Percentiles rank a stretch among this genome's conserved stretches.
Evolutionary conservation across 2,329 filamentous ascomycete species (phyloP).

Genomic region (Talaromyces sp.): DNA sequence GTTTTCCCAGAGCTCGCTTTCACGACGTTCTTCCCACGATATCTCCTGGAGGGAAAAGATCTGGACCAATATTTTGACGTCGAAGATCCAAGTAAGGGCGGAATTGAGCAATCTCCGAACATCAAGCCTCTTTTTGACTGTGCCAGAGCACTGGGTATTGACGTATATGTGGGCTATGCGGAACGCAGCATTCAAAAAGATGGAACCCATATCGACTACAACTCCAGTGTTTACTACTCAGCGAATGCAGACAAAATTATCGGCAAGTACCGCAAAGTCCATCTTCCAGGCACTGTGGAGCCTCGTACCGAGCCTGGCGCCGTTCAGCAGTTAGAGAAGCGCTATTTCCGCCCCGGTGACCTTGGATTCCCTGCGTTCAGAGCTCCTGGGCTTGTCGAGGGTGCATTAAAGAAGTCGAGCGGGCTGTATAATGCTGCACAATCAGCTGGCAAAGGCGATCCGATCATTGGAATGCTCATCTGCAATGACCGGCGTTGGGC

Average conservation of each 20-base stretch:
- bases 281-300: slow-evolving; percentile 50
- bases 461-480: slow-evolving; percentile 52
- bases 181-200: slow-evolving; percentile 37
- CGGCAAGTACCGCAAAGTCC: slow-evolving; percentile 52
- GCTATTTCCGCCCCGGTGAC: slow-evolving; percentile 50
- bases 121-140: slow-evolving; percentile 46
- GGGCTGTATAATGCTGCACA: not conserved
- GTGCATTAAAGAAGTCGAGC: slow-evolving; percentile 5
- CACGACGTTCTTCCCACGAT: slow-evolving; percentile 54
- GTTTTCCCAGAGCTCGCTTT: slow-evolving; percentile 53
- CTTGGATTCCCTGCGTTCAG: slow-evolving; percentile 52
- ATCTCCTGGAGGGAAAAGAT: slow-evolving; percentile 40
- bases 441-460: slow-evolving; percentile 38
- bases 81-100: slow-evolving; percentile 23
- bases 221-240: slow-evolving; percentile 49
- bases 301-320: slow-evolving; percentile 45
- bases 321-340: slow-evolving; percentile 52
- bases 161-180: slow-evolving; percentile 50
- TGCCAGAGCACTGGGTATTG: slow-evolving; percentile 44
- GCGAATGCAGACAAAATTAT: slow-evolving; percentile 38
- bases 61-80: slow-evolving; percentile 50
- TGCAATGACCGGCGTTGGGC: slow-evolving; percentile 53
- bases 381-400: slow-evolving; percentile 41
- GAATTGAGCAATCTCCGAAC: slow-evolving; percentile 34
- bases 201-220: slow-evolving; percentile 41